Conservation (phyloP, 768 basidiomycete species). For the Dioszegia aurantiaca region DNA sequence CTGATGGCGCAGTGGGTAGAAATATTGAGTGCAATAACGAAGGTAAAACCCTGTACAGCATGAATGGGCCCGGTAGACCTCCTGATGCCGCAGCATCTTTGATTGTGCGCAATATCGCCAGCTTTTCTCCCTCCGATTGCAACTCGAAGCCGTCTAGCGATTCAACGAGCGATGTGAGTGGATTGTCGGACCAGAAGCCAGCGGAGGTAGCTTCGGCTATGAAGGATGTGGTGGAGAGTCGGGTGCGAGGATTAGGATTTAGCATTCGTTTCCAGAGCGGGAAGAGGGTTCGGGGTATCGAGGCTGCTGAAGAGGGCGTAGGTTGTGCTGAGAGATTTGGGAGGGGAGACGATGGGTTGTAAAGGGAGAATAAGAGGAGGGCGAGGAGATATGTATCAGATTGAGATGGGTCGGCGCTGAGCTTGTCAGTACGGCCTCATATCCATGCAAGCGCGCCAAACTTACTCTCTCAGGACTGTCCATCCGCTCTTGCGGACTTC, state of each 20-base stretch:
- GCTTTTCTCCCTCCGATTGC: constrained; percentile 75
- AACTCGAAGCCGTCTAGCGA: constrained; percentile 83
- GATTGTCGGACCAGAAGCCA: constrained; percentile 81
- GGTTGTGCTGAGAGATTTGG: constrained; percentile 71
- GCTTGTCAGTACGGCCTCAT: constrained; percentile 10
- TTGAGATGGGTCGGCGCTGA: constrained; percentile 60
- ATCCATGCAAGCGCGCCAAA: too few species aligned
- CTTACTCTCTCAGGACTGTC: constrained; percentile 76
- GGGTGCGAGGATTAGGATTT: constrained; percentile 78
- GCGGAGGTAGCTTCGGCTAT: constrained; percentile 60
- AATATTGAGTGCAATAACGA: constrained; percentile 59
- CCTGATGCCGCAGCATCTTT: constrained; percentile 65
- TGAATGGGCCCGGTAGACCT: constrained; percentile 81
- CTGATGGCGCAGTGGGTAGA: constrained; percentile 53
- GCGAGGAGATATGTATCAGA: constrained; percentile 87
- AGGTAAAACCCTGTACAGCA: constrained; percentile 80
- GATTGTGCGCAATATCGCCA: constrained; percentile 66
- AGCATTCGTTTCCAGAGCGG: constrained; percentile 79
- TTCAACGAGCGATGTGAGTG: constrained; percentile 75
- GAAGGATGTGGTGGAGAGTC: constrained; percentile 72
- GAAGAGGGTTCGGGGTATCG: constrained; percentile 73
- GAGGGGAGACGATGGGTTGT: constrained; percentile 76
- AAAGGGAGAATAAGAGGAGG: constrained; percentile 75
- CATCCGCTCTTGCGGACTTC: constrained; percentile 88
- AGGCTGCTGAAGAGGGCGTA: constrained; percentile 70